Percentiles rank a stretch among this genome's conserved stretches.
These are phyloP conservation scores for Vaccinium myrtillus DNA, from an alignment of 148 eudicot genomes.

Conservation along the genomic window DNA sequence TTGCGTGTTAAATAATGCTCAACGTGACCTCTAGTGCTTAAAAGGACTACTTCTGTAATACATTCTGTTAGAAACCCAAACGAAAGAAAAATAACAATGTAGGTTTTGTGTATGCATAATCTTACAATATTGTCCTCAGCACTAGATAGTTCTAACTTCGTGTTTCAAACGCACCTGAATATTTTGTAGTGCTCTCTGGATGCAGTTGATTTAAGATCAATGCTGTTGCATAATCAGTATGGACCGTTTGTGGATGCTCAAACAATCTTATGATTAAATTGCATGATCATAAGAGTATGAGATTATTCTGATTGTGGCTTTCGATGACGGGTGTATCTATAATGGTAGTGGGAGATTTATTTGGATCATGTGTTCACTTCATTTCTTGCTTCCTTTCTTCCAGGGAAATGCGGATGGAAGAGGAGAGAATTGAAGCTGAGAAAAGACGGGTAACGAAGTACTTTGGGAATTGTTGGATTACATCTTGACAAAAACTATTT, in stretches of 20 bases:
- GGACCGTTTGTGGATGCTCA: background rate
- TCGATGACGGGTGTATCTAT: background rate
- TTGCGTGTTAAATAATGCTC: too few relatives aligned
- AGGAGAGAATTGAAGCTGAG: constrained; percentile 93
- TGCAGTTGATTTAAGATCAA: background rate
- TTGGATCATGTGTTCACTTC: background rate
- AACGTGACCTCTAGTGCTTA: background rate
- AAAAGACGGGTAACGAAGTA: constrained; percentile 61
- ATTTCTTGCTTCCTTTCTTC: constrained; percentile 21
- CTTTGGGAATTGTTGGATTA: background rate
- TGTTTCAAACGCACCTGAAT: background rate
- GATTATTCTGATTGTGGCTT: background rate
- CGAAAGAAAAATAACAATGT: background rate
- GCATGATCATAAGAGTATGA: background rate
- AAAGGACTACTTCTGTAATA: background rate
- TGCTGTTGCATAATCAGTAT: background rate
- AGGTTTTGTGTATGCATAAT: background rate
- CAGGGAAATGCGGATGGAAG: constrained; percentile 96
- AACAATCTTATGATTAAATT: background rate
- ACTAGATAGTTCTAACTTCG: background rate
- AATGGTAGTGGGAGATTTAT: background rate
- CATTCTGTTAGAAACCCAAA: background rate
- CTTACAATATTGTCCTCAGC: background rate
- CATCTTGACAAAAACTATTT: background rate
- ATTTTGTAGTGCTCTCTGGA: background rate